A percentile compares a stretch with the other conserved stretches of the same genome.
Conservation (phyloP, 306 rosid species). For the Elaeagnus macrophylla region DNA sequence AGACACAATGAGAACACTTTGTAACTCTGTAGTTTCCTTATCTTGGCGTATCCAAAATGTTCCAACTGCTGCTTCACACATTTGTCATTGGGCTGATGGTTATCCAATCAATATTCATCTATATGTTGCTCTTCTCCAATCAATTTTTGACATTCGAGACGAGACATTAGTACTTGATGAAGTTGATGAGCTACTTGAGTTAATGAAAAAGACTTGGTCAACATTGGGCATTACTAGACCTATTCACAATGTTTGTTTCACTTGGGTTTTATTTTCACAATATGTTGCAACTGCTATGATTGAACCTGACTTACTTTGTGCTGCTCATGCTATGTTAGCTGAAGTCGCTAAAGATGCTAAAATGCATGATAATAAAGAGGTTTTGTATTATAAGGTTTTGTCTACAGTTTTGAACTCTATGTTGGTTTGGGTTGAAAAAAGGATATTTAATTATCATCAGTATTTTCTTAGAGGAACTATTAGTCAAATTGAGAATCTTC, state of each 20-base stretch:
- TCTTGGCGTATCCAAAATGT: conserved; percentile 81
- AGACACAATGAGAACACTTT: conserved; percentile 76
- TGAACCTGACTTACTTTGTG: conserved; percentile 69
- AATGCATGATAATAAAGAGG: conserved; percentile 53
- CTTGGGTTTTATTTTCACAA: conserved; percentile 82
- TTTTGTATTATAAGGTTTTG: conserved; percentile 46
- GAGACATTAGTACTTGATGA: conserved; percentile 87
- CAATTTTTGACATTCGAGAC: conserved; percentile 65
- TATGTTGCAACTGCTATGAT: conserved; percentile 60
- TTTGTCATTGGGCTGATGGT: conserved; percentile 95
- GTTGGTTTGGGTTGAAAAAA: conserved; percentile 70
- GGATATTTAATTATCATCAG: conserved; percentile 59
- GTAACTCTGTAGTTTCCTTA: conserved; percentile 77
- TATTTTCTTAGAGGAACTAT: conserved; percentile 54
- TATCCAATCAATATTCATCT: conserved; percentile 69
- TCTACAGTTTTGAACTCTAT: conserved; percentile 57
- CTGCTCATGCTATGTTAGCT: conserved; percentile 60
- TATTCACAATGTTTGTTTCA: conserved; percentile 65
- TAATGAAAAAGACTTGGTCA: conserved; percentile 85
- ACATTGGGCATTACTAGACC: conserved; percentile 62
- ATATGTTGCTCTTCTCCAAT: conserved; percentile 60
- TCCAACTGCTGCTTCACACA: conserved; percentile 41
- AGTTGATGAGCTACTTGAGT: conserved; percentile 82
- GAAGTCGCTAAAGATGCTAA: conserved; percentile 78
- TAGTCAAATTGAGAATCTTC: conserved; percentile 58